Evolutionary conservation across 2,329 filamentous ascomycete genomes (phyloP).

Genomic region (Ophiognomonia clavigignenti-juglandacearum): DNA sequence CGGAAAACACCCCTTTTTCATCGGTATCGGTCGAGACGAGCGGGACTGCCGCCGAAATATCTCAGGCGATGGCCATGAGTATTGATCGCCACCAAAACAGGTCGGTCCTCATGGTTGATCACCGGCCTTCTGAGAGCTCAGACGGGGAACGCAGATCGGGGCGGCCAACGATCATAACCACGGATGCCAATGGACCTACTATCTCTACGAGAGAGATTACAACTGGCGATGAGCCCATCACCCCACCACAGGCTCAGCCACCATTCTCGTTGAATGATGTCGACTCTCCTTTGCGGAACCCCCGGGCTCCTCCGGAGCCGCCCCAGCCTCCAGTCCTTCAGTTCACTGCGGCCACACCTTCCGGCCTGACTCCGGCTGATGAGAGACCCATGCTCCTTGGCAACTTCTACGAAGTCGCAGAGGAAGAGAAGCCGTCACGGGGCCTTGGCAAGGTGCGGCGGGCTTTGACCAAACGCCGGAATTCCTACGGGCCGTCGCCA

Average conservation of each 20-base stretch:
- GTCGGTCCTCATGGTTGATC: slow-evolving; percentile 56
- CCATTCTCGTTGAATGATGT: slow-evolving; percentile 46
- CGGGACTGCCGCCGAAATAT: slow-evolving; percentile 55
- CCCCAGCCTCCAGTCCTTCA: slow-evolving; percentile 49
- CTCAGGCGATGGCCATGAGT: slow-evolving; percentile 57
- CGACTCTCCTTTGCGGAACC: slow-evolving; percentile 59
- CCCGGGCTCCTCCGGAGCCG: slow-evolving; percentile 52
- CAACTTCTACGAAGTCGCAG: slow-evolving; percentile 42
- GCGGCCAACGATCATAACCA: slow-evolving; percentile 23
- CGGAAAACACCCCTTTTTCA: slow-evolving; percentile 59
- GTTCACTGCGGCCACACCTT: slow-evolving; percentile 60
- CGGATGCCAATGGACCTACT: slow-evolving; percentile 17
- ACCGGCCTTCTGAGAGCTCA: slow-evolving; percentile 45
- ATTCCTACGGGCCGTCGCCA: slow-evolving; percentile 36
- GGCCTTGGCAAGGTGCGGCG: slow-evolving; percentile 48
- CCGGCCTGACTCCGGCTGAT: slow-evolving; percentile 49
- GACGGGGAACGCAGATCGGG: slow-evolving; percentile 26
- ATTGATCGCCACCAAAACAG: slow-evolving; percentile 62
- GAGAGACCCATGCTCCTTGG: slow-evolving; percentile 49
- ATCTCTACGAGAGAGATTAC: slow-evolving; percentile 15
- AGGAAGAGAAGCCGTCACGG: slow-evolving; percentile 39
- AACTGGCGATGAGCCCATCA: slow-evolving; percentile 33
- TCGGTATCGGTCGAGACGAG: slow-evolving; percentile 57
- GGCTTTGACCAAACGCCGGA: slow-evolving; percentile 46
- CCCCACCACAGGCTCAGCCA: slow-evolving; percentile 50